These are phyloP conservation scores for Kockiozyma suomiensis DNA, from an alignment of 805 yeast genomes.

Conservation along the genomic window DNA sequence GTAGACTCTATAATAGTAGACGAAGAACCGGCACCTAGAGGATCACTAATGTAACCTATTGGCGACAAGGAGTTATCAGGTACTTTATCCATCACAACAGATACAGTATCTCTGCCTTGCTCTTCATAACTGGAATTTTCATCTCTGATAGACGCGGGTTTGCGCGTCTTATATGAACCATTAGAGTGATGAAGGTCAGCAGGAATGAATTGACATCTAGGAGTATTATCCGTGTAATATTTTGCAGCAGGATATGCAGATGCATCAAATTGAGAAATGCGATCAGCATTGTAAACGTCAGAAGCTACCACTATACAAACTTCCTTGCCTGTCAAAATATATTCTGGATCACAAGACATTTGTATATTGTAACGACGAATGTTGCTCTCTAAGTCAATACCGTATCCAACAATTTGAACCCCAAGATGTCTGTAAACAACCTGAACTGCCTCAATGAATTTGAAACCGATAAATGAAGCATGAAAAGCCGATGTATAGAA, in stretches of 20 bases:
- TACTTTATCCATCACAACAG: neutral
- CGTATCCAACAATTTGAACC: conserved; percentile 18
- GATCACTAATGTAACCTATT: neutral
- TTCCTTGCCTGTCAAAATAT: conserved; percentile 14
- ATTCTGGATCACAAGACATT: conserved; percentile 11
- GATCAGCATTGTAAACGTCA: conserved; percentile 20
- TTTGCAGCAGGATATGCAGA: neutral
- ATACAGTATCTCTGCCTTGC: no score
- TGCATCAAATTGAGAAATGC: conserved; percentile 14
- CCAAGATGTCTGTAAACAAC: conserved; percentile 5
- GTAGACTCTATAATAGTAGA: no score
- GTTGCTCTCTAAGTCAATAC: conserved; percentile 2
- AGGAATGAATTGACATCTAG: conserved; percentile 11
- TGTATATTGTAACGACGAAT: conserved; percentile 12
- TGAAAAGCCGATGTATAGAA: conserved; percentile 17
- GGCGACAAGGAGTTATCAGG: neutral
- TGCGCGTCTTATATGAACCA: neutral
- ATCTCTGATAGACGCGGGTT: neutral
- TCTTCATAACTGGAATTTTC: no score
- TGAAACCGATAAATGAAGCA: conserved; percentile 7
- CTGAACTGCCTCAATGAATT: conserved; percentile 21
- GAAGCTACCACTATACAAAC: conserved; percentile 16
- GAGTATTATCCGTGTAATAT: neutral
- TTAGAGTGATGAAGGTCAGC: conserved; percentile 2
- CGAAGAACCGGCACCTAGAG: no score